These are phyloP conservation scores for Aegilops speltoides DNA, from an alignment of 176 grass and related monocot species.

Conservation along the genomic window DNA sequence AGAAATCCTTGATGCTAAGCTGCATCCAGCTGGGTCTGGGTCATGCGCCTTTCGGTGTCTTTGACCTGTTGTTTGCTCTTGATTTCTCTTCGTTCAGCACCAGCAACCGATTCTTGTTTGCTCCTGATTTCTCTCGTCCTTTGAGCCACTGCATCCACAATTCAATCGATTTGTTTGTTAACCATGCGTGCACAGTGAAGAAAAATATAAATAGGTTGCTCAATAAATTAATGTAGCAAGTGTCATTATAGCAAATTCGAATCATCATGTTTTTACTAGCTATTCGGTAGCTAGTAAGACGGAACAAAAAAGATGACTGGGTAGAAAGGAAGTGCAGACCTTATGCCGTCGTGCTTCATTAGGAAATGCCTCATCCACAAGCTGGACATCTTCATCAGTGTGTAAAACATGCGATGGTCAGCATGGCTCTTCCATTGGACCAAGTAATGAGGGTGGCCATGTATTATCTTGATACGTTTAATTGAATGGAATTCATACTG, in stretches of 20 bases:
- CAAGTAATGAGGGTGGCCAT: slow-evolving; percentile 67
- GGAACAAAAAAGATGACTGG: too few species aligned
- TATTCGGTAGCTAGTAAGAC: too few species aligned
- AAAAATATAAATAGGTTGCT: neutral
- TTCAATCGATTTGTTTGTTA: neutral
- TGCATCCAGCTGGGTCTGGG: slow-evolving; percentile 37
- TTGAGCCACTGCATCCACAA: too few species aligned
- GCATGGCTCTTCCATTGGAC: slow-evolving; percentile 61
- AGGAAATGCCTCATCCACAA: slow-evolving; percentile 81
- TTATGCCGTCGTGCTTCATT: slow-evolving; percentile 56
- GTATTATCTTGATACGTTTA: slow-evolving; percentile 60
- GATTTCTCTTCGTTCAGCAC: slow-evolving; percentile 60
- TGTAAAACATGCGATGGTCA: slow-evolving; percentile 43
- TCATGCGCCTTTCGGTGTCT: slow-evolving; percentile 30
- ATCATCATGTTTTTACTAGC: too few species aligned
- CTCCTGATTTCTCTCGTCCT: too few species aligned
- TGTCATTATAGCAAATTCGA: too few species aligned
- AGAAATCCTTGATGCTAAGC: slow-evolving; percentile 77
- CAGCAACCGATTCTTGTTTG: slow-evolving; percentile 34
- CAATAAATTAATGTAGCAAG: neutral
- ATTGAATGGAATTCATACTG: slow-evolving; percentile 73
- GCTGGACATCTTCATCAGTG: slow-evolving; percentile 83
- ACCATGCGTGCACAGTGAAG: neutral
- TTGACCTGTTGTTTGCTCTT: neutral
- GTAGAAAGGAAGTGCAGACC: slow-evolving; percentile 27